Evolutionary conservation across 106 monocot genomes (phyloP), one percentile per base, ranked within the genome.

Genomic region (Phalaenopsis aphrodite): DNA sequence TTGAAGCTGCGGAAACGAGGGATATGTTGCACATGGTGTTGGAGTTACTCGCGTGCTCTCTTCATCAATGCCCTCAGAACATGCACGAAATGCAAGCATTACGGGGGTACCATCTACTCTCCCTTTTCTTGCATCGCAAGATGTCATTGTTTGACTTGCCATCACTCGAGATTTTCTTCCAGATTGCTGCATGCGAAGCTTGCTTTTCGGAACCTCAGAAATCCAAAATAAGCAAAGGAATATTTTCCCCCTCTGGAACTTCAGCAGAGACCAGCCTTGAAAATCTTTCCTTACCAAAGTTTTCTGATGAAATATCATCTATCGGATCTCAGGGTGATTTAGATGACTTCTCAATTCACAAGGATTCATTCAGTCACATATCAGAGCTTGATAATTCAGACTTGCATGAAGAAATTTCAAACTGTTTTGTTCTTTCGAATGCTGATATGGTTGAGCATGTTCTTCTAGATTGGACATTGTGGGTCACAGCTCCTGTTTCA

Each of bases 401-500:
- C 9, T 64, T 91, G 18, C 72, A 85, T 57, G 85, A 82, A 56
- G 93, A 87, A 77, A 86, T 84, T 69, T 78, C 89, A 52, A 93
- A 91, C 71, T 99, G 91, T 75, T 85, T 99, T 88, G 92, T 99
- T 55, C 82, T 99, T 19, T 95, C 95, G 73, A 93, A 99, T 88
- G 87, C 95, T 42, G 99, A 99, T 82, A 99, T 99, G 99, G 99
- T 99, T 41, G 99, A 99, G 82, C 99, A 99, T 88, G 95, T 99
- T 10, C 85, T 99, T 5, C 78, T 99, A 52, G 99, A 99, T 80
- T 99, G 99, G 99, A 99, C 99, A 61, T 79, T 99, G 56, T 99
- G 99, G 99, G 99, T 99, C 55, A 88, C 89, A 24, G 91, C 99
- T 85, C 91, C 99, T 79, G 88, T 99, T 83, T 87, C 99, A 73